phyloP scores from a whole-genome alignment of 2,329 filamentous ascomycete genomes.

The Aspergillus ustus region DNA sequence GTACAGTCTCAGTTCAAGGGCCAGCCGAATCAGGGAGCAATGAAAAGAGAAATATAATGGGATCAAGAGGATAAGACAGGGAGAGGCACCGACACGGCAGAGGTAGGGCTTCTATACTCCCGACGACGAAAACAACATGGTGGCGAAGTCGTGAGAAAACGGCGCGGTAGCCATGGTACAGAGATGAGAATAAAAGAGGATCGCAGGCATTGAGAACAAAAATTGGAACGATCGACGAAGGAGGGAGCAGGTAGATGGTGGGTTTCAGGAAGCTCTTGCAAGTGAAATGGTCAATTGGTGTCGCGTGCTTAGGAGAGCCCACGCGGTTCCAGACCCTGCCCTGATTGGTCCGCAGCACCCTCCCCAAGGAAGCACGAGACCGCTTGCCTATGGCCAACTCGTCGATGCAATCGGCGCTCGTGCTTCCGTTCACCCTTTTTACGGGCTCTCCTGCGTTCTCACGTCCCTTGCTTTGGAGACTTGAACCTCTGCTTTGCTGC shows the following conservation, averaged over 20 bases:
- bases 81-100: not conserved
- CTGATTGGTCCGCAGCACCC: slow-evolving; percentile 33
- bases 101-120: slow-evolving; percentile 12
- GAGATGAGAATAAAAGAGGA: slow-evolving; percentile 11
- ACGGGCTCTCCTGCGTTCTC: slow-evolving; percentile 14
- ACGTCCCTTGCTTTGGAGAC: slow-evolving; percentile 18
- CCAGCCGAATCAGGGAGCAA: not conserved
- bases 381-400: slow-evolving; percentile 26
- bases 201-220: slow-evolving; percentile 2
- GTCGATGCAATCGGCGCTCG: slow-evolving; percentile 29
- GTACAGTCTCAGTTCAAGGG: slow-evolving; percentile 16
- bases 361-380: slow-evolving; percentile 32
- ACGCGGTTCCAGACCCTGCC: slow-evolving; percentile 30
- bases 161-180: slow-evolving; percentile 16
- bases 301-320: slow-evolving; percentile 42
- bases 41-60: not conserved
- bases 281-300: slow-evolving; percentile 26
- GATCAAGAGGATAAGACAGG: not conserved
- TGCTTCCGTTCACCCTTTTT: slow-evolving; percentile 23
- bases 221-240: slow-evolving; percentile 20
- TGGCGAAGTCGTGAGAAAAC: slow-evolving; percentile 19
- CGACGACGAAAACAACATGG: slow-evolving; percentile 18
- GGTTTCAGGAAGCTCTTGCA: slow-evolving; percentile 20
- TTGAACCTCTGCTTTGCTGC: not conserved
- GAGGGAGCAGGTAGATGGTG: slow-evolving; percentile 9